Evolutionary conservation across 73 alveolate species (phyloP).

Genomic region (Paramecium bursaria): DNA sequence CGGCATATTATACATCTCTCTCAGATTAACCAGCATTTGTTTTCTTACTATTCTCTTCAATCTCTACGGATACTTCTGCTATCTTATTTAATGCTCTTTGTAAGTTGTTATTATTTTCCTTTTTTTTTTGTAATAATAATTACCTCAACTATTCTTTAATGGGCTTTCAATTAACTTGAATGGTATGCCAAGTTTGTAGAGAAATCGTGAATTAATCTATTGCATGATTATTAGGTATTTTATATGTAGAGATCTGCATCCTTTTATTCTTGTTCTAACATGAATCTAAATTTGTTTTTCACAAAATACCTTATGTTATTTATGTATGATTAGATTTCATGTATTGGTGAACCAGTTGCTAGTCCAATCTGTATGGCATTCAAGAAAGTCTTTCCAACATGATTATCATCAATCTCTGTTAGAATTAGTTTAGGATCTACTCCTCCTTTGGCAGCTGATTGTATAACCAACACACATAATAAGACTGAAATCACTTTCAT

Average conservation of each 20-base stretch:
- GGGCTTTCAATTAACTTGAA: slow-evolving; percentile 42
- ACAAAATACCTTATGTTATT: slow-evolving; percentile 15
- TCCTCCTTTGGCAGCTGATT: too few species aligned
- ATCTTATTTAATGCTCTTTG: slow-evolving; percentile 39
- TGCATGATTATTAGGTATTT: slow-evolving; percentile 43
- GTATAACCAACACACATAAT: too few species aligned
- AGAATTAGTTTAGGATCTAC: slow-evolving; percentile 55
- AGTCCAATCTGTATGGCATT: slow-evolving; percentile 51
- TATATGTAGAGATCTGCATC: slow-evolving; percentile 47
- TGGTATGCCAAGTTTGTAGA: slow-evolving; percentile 51
- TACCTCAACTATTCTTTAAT: slow-evolving; percentile 33
- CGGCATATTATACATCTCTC: slow-evolving; percentile 58
- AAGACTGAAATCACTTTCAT: too few species aligned
- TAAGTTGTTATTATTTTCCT: slow-evolving; percentile 43
- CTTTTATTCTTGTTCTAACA: slow-evolving; percentile 52
- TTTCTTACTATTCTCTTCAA: slow-evolving; percentile 40
- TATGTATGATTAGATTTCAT: slow-evolving; percentile 42
- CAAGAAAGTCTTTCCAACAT: slow-evolving; percentile 52
- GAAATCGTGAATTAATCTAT: slow-evolving; percentile 50
- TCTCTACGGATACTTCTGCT: slow-evolving; percentile 58
- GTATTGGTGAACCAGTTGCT: slow-evolving; percentile 59
- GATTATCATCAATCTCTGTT: slow-evolving; percentile 53
- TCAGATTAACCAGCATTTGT: slow-evolving; percentile 56
- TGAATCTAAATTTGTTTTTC: slow-evolving; percentile 20
- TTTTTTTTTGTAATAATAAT: too few species aligned